Percentiles rank a stretch among this genome's conserved stretches.
phyloP scores from a whole-genome alignment of 352 stramenopile genomes.

The Stephanocyclus meneghinianus region DNA sequence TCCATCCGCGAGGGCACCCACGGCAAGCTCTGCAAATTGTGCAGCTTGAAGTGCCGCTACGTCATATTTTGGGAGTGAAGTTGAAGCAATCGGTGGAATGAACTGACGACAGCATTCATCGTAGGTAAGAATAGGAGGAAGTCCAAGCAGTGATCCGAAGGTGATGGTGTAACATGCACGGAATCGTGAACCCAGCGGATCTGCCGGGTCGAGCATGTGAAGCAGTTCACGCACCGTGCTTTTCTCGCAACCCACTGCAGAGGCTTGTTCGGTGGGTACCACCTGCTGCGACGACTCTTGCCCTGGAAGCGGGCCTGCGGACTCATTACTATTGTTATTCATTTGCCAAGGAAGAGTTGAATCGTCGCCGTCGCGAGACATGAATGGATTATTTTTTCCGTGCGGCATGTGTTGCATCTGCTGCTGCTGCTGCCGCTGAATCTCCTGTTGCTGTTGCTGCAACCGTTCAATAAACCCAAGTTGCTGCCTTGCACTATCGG shows the following conservation, averaged over 20 bases:
- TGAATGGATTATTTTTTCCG: conserved; percentile 1
- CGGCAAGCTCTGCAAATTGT: conserved; percentile 73
- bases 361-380: conserved; percentile 7
- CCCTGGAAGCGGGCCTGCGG: neutral
- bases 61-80: conserved; percentile 65
- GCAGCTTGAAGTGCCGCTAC: conserved; percentile 64
- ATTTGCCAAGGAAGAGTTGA: neutral
- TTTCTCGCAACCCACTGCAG: conserved; percentile 5
- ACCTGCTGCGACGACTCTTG: neutral
- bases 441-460: conserved; percentile 47
- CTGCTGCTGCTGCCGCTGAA: conserved; percentile 4
- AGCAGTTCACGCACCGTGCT: conserved; percentile 44
- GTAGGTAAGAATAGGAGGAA: conserved; percentile 69
- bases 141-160: conserved; percentile 69
- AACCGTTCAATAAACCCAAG: conserved; percentile 71
- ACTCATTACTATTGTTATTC: neutral
- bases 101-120: conserved; percentile 67
- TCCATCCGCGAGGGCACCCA: conserved; percentile 70
- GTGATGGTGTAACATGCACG: conserved; percentile 71
- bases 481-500: conserved; percentile 62
- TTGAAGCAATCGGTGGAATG: conserved; percentile 35
- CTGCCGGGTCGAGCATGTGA: conserved; percentile 53
- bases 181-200: conserved; percentile 64
- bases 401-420: neutral
- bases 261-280: conserved; percentile 10